Percentiles rank a stretch among this genome's conserved stretches.
These are phyloP conservation scores for Coelastrella sp. DNA, from an alignment of 139 green algal genomes.

Conservation along the genomic window DNA sequence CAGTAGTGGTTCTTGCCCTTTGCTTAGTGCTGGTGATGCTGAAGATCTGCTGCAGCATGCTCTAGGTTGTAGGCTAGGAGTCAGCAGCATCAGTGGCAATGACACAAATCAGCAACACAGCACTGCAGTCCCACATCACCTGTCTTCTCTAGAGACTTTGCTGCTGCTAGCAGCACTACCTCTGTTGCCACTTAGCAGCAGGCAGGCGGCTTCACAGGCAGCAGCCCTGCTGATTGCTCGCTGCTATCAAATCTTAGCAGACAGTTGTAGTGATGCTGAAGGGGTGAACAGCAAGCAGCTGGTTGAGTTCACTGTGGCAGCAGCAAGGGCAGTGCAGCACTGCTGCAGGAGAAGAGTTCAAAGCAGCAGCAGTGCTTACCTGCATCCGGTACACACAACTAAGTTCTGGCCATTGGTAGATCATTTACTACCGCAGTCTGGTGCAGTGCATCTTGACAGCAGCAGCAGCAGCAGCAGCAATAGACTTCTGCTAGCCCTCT, in stretches of 20 bases:
- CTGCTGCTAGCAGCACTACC: background rate
- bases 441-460: background rate
- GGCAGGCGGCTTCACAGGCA: background rate
- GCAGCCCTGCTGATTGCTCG: background rate
- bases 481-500: background rate
- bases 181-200: background rate
- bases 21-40: background rate
- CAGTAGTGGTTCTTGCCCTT: background rate
- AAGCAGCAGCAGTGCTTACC: constrained; percentile 21
- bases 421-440: background rate
- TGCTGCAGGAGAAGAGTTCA: background rate
- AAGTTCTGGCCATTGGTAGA: background rate
- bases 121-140: background rate
- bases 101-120: too few species aligned
- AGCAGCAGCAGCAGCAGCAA: constrained; percentile 13
- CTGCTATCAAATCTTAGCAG: too few species aligned
- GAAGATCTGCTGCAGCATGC: background rate
- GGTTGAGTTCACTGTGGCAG: background rate
- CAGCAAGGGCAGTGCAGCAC: background rate
- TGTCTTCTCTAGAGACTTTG: background rate
- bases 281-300: background rate
- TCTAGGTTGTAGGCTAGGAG: background rate
- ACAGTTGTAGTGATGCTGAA: background rate
- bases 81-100: background rate
- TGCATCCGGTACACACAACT: background rate